Percentiles rank a stretch among this genome's conserved stretches.
These are phyloP conservation scores for Cicer judaicum DNA, from an alignment of 306 rosid species.

Conservation along the genomic window DNA sequence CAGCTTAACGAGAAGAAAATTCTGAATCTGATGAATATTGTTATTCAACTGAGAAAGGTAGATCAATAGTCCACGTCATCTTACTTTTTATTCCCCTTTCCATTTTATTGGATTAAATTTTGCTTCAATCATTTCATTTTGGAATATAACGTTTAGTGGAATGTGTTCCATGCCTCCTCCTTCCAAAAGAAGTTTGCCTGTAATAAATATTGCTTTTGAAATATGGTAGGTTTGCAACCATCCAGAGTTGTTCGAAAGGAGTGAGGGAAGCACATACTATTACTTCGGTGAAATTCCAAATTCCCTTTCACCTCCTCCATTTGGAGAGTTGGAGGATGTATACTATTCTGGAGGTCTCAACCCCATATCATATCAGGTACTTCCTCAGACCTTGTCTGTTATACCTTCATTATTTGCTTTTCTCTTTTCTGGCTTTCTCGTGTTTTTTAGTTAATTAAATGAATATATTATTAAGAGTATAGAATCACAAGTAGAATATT, in stretches of 20 bases:
- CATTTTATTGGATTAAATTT: not conserved
- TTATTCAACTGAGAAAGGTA: conserved; percentile 97
- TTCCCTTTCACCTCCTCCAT: conserved; percentile 88
- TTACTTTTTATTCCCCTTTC: conserved; percentile 10
- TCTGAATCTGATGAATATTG: conserved; percentile 91
- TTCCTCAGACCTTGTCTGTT: conserved; percentile 31
- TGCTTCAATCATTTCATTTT: conserved; percentile 9
- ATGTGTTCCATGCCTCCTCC: conserved; percentile 4
- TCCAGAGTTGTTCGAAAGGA: conserved; percentile 97
- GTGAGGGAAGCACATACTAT: conserved; percentile 88
- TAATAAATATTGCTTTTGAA: conserved; percentile 41
- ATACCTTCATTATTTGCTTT: conserved; percentile 26
- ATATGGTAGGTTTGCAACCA: conserved; percentile 93
- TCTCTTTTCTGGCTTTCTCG: not conserved
- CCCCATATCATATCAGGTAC: conserved; percentile 82
- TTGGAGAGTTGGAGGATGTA: conserved; percentile 95
- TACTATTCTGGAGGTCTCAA: conserved; percentile 88
- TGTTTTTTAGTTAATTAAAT: conserved; percentile 2
- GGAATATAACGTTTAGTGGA: not conserved
- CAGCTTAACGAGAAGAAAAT: conserved; percentile 90
- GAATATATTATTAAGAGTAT: not conserved
- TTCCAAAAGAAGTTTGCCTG: not conserved
- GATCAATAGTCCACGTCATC: conserved; percentile 17
- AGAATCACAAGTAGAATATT: conserved; percentile 19
- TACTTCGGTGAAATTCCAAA: conserved; percentile 82